A percentile compares a stretch with the other conserved stretches of the same genome.
These are phyloP conservation scores for Boletus vinaceobasis DNA, from an alignment of 768 basidiomycete genomes.

Conservation along the genomic window DNA sequence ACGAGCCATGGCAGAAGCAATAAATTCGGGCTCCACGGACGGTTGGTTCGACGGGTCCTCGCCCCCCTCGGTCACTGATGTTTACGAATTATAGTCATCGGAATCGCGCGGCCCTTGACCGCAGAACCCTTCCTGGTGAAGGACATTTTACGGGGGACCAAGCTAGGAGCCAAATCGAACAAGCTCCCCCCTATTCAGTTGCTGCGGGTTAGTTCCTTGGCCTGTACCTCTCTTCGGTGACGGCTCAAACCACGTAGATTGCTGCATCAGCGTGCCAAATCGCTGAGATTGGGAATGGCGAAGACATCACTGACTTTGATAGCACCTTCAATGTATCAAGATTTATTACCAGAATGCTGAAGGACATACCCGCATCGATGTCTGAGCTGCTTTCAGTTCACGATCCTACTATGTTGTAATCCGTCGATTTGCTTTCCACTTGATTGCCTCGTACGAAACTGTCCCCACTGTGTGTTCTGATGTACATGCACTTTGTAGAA, in stretches of 20 bases:
- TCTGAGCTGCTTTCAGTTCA: constrained; percentile 28
- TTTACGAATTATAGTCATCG: constrained; percentile 20
- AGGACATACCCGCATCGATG: constrained; percentile 30
- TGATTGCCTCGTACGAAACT: not conserved
- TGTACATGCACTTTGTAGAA: constrained; percentile 5
- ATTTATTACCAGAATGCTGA: constrained; percentile 30
- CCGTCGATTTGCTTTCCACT: not conserved
- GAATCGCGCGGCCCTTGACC: constrained; percentile 28
- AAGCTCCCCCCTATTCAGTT: constrained; percentile 38
- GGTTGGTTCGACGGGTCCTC: constrained; percentile 15
- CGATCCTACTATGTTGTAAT: not conserved
- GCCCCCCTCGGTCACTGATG: not conserved
- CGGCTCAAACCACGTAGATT: constrained; percentile 16
- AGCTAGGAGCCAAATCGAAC: constrained; percentile 21
- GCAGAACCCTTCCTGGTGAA: constrained; percentile 30
- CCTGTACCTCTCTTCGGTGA: not conserved
- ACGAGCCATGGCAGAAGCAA: constrained; percentile 28
- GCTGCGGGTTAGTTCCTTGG: constrained; percentile 21
- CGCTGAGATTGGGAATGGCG: constrained; percentile 33
- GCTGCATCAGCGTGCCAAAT: constrained; percentile 30
- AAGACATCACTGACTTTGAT: constrained; percentile 32
- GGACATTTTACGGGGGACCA: constrained; percentile 27
- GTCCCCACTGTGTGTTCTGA: not conserved
- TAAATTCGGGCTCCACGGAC: constrained; percentile 23
- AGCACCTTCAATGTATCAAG: constrained; percentile 31